Base-by-base conservation (phyloP, 441 rosid species). In the Pelargonium fulgidum region DNA sequence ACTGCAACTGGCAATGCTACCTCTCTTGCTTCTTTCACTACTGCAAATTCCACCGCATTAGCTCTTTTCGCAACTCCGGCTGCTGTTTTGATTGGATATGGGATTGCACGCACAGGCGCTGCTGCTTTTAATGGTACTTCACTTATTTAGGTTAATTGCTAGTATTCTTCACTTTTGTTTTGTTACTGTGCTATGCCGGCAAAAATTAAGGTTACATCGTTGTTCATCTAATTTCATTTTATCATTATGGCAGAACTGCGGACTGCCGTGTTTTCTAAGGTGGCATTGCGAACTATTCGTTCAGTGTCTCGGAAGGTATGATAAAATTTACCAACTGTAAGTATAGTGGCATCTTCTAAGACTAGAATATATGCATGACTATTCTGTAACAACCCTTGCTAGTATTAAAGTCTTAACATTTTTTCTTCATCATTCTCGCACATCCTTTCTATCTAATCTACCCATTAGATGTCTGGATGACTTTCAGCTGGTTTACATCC, bases 81-180 rank as follows among this genome's bases (percentile, higher is more conserved):
- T 68, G 85, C 93, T 1, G 86, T 88, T n/a, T 84, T 93, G 61
- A 75, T 91, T 59, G 99, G 97, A 4, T 91, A 89, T 54, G 99
- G 99, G 68, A 88, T 91, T 75, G 99, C 97, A 19, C 93, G 96
- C 62, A 6, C 81, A 9, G 86, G 85, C 12, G 86, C 96, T 24
- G 78, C 97, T 58, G 96, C 93, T 73, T 91, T 93, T 76, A 93
- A 91, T 72, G 97, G 99, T 89, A 85, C 67, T 62, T n/a, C n/a
- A n/a, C n/a, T n/a, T n/a, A n/a, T n/a, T n/a, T n/a, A n/a, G n/a
- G n/a, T n/a, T n/a, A n/a, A n/a, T n/a, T n/a, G n/a, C n/a, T 50
- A 17, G 22, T 26, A 14, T 47, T 9, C 36, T 52, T n/a, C 48
- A 44, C 9, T 44, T 63, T 16, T 22, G 16, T 2, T 13, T 41